Conservation (phyloP, 2,329 filamentous ascomycete species). For the Cercospora sp. region DNA sequence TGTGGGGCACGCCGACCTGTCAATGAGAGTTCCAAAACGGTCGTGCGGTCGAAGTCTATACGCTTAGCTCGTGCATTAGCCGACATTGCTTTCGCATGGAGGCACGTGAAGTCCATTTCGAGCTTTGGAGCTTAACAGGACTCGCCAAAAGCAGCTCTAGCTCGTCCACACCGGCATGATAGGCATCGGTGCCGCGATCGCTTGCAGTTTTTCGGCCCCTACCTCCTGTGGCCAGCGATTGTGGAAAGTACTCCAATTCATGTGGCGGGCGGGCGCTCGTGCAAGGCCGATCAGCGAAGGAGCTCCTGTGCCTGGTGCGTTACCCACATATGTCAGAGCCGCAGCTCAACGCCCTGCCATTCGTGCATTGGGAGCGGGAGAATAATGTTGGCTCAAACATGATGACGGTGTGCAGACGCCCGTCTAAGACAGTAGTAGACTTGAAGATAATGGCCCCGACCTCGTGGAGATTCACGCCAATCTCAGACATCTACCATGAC, state of each 20-base stretch:
- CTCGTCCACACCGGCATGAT: neutral
- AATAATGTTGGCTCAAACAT: neutral
- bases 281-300: neutral
- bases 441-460: neutral
- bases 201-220: neutral
- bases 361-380: neutral
- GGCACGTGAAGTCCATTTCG: conserved; percentile 7
- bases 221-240: neutral
- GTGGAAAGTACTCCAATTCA: neutral
- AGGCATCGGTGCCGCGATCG: neutral
- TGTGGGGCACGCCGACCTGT: neutral
- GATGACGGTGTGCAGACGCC: conserved; percentile 3
- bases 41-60: conserved; percentile 6
- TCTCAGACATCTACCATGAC: neutral
- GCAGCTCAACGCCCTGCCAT: neutral
- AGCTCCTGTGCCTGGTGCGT: neutral
- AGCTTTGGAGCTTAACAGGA: neutral
- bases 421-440: neutral
- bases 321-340: neutral
- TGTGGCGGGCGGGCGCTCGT: neutral
- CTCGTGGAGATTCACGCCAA: neutral
- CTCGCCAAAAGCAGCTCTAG: conserved; percentile 1
- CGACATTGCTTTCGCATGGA: conserved; percentile 7
- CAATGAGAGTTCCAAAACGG: conserved; percentile 2
- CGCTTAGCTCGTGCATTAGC: neutral